phyloP scores from a whole-genome alignment of 306 rosid genomes.

The Mucuna pruriens region DNA sequence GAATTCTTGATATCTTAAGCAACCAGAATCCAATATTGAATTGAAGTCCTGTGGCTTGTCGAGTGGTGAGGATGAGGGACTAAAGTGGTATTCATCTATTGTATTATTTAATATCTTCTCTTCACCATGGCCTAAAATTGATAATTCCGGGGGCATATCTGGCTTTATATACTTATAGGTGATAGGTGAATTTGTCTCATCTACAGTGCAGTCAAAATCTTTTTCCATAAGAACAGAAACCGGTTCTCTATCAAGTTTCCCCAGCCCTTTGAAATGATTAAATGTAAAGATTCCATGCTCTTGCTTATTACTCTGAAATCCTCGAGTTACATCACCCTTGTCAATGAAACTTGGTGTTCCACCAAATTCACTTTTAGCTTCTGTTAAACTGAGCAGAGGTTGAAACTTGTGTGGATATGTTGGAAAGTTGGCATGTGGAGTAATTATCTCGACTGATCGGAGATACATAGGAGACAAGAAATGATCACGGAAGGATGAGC shows the following conservation, averaged over 20 bases:
- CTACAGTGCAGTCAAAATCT: slow-evolving; percentile 36
- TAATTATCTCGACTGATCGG: slow-evolving; percentile 44
- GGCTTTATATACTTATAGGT: slow-evolving; percentile 41
- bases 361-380: slow-evolving; percentile 43
- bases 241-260: slow-evolving; percentile 42
- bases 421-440: slow-evolving; percentile 45
- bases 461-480: slow-evolving; percentile 48
- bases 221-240: slow-evolving; percentile 55
- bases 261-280: slow-evolving; percentile 45
- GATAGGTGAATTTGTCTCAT: slow-evolving; percentile 36
- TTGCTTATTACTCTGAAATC: slow-evolving; percentile 45
- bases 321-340: slow-evolving; percentile 39
- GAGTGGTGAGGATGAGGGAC: slow-evolving; percentile 48
- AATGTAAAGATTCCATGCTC: slow-evolving; percentile 37
- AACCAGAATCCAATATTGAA: slow-evolving; percentile 43
- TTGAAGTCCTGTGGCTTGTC: slow-evolving; percentile 36
- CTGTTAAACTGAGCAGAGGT: slow-evolving; percentile 45
- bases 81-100: slow-evolving; percentile 32
- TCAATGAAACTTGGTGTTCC: slow-evolving; percentile 39
- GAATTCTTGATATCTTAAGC: slow-evolving; percentile 41
- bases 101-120: slow-evolving; percentile 35
- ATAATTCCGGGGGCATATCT: slow-evolving; percentile 29
- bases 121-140: slow-evolving; percentile 40
- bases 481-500: slow-evolving; percentile 44
- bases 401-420: slow-evolving; percentile 30